These are phyloP conservation scores for Ceraceosorus guamensis DNA, from an alignment of 1,284 basidiomycete species.

Conservation along the genomic window DNA sequence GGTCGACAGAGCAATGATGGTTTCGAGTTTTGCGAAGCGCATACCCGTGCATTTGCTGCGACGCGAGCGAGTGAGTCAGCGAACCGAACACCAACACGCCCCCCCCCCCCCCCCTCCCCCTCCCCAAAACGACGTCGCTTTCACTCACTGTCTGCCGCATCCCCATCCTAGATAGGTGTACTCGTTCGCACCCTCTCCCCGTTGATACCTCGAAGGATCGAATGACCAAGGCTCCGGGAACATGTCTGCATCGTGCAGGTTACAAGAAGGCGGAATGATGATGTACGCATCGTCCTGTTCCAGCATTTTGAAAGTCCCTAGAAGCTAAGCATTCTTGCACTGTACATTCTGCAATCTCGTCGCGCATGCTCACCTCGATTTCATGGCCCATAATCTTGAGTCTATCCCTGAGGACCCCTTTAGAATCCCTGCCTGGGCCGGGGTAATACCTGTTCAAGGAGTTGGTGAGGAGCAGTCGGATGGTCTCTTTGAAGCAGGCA, in stretches of 20 bases:
- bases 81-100: not conserved
- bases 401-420: conserved; percentile 2
- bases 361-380: conserved; percentile 5
- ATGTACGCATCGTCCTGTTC: conserved; percentile 9
- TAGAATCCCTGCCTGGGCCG: conserved; percentile 10
- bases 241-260: conserved; percentile 12
- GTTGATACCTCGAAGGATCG: conserved; percentile 11
- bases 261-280: conserved; percentile 10
- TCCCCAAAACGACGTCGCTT: not conserved
- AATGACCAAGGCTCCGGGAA: conserved; percentile 12
- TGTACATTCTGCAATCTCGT: not conserved
- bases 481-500: conserved; percentile 15
- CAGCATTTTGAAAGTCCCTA: not conserved
- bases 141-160: conserved; percentile 8
- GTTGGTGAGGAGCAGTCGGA: conserved; percentile 15
- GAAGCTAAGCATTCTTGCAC: not conserved
- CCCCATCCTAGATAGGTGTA: conserved; percentile 14
- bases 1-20: conserved; percentile 9
- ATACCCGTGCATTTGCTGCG: conserved; percentile 12
- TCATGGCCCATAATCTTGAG: conserved; percentile 9
- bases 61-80: not conserved
- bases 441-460: conserved; percentile 16
- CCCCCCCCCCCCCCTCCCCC: not conserved
- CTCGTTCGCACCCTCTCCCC: conserved; percentile 13
- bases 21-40: conserved; percentile 18